A percentile compares a stretch with the other conserved stretches of the same genome.
Evolutionary conservation across 2,329 filamentous ascomycete species (phyloP).

Genomic region (Sporothrix mexicana): DNA sequence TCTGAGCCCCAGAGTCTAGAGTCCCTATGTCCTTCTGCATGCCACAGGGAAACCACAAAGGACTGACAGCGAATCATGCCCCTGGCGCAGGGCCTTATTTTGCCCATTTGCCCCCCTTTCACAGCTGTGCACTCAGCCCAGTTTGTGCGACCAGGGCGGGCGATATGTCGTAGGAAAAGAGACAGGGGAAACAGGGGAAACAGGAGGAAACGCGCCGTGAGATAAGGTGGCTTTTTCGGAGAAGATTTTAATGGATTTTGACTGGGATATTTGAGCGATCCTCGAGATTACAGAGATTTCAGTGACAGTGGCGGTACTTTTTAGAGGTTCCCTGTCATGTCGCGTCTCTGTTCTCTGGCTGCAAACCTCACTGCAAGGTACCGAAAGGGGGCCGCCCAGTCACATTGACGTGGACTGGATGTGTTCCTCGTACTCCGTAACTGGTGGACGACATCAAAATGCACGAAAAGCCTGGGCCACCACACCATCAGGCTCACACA

Average conservation of each 20-base stretch:
- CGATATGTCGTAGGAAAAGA: no score
- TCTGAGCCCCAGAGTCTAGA: no score
- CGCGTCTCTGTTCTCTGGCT: neutral
- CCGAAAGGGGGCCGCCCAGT: neutral
- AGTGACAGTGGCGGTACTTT: neutral
- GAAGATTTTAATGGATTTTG: neutral
- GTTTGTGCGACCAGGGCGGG: slow-evolving; percentile 1
- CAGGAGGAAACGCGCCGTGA: neutral
- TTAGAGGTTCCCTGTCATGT: neutral
- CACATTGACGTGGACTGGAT: neutral
- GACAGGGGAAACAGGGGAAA: no score
- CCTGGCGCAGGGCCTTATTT: neutral
- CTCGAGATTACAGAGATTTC: neutral
- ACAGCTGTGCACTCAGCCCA: slow-evolving; percentile 2
- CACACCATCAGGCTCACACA: slow-evolving; percentile 14
- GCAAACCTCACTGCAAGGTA: slow-evolving; percentile 9
- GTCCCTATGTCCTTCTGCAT: no score
- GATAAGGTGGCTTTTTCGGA: slow-evolving; percentile 10
- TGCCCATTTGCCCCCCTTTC: neutral
- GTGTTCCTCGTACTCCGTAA: neutral
- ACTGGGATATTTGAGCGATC: neutral
- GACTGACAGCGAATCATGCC: neutral
- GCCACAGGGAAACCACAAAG: neutral
- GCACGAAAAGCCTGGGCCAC: slow-evolving; percentile 2
- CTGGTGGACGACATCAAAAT: neutral